Conservation (phyloP, 306 rosid species). For the Arachis stenosperma region DNA sequence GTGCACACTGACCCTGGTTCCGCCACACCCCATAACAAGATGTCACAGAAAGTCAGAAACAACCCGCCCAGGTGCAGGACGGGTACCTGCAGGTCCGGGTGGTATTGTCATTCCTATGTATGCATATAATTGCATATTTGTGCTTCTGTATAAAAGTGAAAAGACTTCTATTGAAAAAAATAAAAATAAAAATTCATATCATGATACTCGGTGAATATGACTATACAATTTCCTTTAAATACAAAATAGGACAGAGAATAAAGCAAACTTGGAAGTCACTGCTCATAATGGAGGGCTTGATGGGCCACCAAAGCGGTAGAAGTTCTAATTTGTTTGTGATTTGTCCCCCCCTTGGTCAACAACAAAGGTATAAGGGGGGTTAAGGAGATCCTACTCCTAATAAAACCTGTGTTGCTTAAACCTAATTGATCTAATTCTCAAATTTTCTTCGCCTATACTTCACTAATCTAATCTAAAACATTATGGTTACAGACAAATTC, state of each 20-base stretch:
- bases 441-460: constrained; percentile 30
- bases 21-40: too few species aligned
- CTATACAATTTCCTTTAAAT: constrained; percentile 38
- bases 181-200: constrained; percentile 15
- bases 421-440: constrained; percentile 38
- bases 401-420: constrained; percentile 31
- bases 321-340: constrained; percentile 32
- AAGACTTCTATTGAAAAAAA: constrained; percentile 24
- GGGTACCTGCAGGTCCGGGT: too few species aligned
- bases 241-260: constrained; percentile 29
- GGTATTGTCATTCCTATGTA: too few species aligned
- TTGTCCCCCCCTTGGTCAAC: constrained; percentile 31
- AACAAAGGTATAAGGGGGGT: constrained; percentile 27
- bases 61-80: too few species aligned
- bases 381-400: constrained; percentile 44
- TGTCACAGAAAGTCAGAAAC: too few species aligned
- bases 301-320: constrained; percentile 31
- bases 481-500: constrained; percentile 39
- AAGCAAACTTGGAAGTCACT: constrained; percentile 30
- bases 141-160: neutral
- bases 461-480: constrained; percentile 44
- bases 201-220: constrained; percentile 29
- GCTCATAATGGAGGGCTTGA: constrained; percentile 35
- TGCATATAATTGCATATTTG: neutral
- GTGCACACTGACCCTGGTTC: too few species aligned